Percentiles rank a stretch among this genome's conserved stretches.
phyloP scores from a whole-genome alignment of 2,329 filamentous ascomycete species.

The Verticillium isaacii region DNA sequence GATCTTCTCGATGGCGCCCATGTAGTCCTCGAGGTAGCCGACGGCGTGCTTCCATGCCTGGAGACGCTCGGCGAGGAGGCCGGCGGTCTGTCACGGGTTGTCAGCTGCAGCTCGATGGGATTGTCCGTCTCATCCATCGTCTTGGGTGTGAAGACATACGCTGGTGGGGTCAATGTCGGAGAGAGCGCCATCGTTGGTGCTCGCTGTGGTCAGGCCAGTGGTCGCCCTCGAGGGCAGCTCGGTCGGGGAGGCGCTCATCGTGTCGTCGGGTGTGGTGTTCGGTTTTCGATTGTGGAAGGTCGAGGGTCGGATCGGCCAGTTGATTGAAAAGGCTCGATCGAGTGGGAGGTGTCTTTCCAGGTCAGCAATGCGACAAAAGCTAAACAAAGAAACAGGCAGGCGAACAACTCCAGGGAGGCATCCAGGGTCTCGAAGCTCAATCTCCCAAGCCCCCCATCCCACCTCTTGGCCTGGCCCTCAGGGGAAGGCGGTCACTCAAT shows the following conservation, averaged over 20 bases:
- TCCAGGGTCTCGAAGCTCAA: neutral
- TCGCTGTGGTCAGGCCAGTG: conserved; percentile 25
- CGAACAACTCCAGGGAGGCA: neutral
- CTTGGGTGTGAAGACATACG: conserved; percentile 31
- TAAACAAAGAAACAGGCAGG: neutral
- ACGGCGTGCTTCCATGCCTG: conserved; percentile 96
- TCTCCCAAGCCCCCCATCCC: neutral
- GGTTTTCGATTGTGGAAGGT: conserved; percentile 16
- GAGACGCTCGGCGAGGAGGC: conserved; percentile 78
- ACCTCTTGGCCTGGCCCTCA: neutral
- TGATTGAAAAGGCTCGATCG: neutral
- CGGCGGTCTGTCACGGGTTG: conserved; percentile 54
- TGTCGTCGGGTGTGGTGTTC: conserved; percentile 1
- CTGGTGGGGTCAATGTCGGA: conserved; percentile 54
- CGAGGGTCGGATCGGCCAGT: neutral
- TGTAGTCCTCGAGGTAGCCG: conserved; percentile 86
- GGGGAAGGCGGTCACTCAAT: neutral
- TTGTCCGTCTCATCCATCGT: no score
- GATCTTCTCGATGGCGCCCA: conserved; percentile 78
- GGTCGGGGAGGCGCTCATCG: conserved; percentile 21
- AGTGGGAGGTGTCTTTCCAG: neutral
- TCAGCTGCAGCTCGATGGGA: neutral
- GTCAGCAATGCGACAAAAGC: neutral
- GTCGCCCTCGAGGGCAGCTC: conserved; percentile 41
- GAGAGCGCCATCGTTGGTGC: conserved; percentile 49